Evolutionary conservation across 805 yeast species (phyloP).

Genomic region (Suhomyces emberorum): DNA sequence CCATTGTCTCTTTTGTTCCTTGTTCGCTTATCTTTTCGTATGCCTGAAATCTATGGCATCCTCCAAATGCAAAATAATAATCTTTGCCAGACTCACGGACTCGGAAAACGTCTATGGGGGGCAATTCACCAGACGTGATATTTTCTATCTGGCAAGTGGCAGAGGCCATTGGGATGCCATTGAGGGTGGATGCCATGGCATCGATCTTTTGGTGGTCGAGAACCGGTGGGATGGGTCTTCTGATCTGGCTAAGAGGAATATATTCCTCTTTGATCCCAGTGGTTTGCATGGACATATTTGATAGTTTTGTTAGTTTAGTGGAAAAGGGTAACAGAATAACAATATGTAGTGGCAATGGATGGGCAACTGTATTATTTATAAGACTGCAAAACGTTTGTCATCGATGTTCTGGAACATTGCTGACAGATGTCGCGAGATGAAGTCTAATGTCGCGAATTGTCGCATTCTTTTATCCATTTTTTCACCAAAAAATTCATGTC

Average conservation of each 20-base stretch:
- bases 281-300: constrained; percentile 67
- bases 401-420: neutral
- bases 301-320: neutral
- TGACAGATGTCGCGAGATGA: too few relatives aligned
- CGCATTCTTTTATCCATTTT: too few relatives aligned
- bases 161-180: constrained; percentile 62
- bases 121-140: constrained; percentile 60
- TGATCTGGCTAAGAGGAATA: constrained; percentile 64
- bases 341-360: neutral
- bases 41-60: constrained; percentile 87
- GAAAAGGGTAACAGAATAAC: neutral
- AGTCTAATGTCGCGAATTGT: neutral
- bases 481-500: too few relatives aligned
- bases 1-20: constrained; percentile 36
- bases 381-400: constrained; percentile 1
- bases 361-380: neutral
- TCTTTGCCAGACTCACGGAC: constrained; percentile 61
- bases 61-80: constrained; percentile 82
- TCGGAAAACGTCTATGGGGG: constrained; percentile 76
- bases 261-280: constrained; percentile 50
- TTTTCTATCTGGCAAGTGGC: constrained; percentile 53
- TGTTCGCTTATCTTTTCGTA: constrained; percentile 52
- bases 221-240: constrained; percentile 84
- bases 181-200: constrained; percentile 71
- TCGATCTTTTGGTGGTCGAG: constrained; percentile 70